Conservation (phyloP, 192 early-diverging fungal genomes). For the Linnemannia elongata region DNA sequence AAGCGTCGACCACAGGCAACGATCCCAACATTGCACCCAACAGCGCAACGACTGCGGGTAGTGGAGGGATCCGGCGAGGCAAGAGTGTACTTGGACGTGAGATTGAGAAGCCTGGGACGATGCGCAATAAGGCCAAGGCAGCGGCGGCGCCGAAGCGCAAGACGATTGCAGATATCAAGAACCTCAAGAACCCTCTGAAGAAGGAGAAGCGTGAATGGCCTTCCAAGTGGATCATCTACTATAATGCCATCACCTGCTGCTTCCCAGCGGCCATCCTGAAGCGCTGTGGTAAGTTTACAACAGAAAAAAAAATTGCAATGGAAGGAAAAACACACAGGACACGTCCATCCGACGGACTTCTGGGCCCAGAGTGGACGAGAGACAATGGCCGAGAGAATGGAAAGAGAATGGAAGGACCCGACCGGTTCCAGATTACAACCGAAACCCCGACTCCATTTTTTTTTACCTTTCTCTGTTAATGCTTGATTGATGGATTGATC, state of each 20-base stretch:
- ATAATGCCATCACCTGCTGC: constrained; percentile 61
- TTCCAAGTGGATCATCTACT: constrained; percentile 62
- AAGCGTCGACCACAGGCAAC: constrained; percentile 51
- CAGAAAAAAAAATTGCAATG: neutral
- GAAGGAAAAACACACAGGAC: neutral
- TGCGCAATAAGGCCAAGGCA: constrained; percentile 51
- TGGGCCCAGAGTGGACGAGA: too few species aligned
- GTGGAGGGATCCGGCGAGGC: constrained; percentile 39
- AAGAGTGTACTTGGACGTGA: constrained; percentile 52
- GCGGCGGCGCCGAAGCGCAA: constrained; percentile 36
- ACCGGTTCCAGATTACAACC: neutral
- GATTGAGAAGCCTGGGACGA: constrained; percentile 50
- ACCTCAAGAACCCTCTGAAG: constrained; percentile 59
- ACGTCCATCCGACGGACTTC: neutral
- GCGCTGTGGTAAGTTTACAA: constrained; percentile 47
- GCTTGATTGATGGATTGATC: neutral
- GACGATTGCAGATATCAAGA: constrained; percentile 56
- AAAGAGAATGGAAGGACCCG: neutral
- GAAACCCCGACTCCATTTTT: neutral
- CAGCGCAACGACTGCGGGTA: constrained; percentile 7
- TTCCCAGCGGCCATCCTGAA: constrained; percentile 47
- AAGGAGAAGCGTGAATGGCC: constrained; percentile 55
- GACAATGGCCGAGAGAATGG: neutral
- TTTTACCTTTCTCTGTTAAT: neutral
- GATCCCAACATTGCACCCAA: constrained; percentile 12